These are phyloP conservation scores for Podospora pseudopauciseta DNA, from an alignment of 495 filamentous ascomycete species.

Conservation along the genomic window DNA sequence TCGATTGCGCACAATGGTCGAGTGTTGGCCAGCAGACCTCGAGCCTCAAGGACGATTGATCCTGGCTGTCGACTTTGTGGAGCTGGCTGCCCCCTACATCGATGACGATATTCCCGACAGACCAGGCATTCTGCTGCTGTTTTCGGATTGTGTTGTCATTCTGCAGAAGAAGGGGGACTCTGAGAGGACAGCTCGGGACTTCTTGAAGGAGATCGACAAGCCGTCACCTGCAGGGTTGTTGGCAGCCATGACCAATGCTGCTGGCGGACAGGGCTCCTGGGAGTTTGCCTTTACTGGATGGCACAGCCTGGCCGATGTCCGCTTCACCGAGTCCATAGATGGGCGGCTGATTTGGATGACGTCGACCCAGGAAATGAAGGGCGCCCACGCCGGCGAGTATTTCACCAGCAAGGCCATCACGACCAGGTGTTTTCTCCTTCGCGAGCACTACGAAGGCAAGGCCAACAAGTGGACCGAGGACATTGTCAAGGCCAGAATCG, in stretches of 20 bases:
- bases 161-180: constrained; percentile 61
- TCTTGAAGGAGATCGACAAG: constrained; percentile 80
- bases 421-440: constrained; percentile 60
- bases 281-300: constrained; percentile 74
- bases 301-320: constrained; percentile 64
- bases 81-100: constrained; percentile 69
- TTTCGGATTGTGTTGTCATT: constrained; percentile 76
- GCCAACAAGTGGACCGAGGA: constrained; percentile 79
- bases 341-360: constrained; percentile 71
- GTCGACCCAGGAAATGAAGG: constrained; percentile 55
- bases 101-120: constrained; percentile 33
- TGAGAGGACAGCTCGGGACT: constrained; percentile 65
- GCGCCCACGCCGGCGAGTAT: constrained; percentile 42
- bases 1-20: constrained; percentile 68
- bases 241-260: constrained; percentile 53
- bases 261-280: constrained; percentile 46
- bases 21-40: constrained; percentile 72
- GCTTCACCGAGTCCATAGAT: constrained; percentile 72
- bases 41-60: constrained; percentile 77
- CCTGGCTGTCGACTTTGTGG: constrained; percentile 75
- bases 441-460: constrained; percentile 75
- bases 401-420: constrained; percentile 49
- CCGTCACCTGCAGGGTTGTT: constrained; percentile 57
- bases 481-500: constrained; percentile 77
- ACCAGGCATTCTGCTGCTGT: constrained; percentile 73